A percentile compares a stretch with the other conserved stretches of the same genome.
These are phyloP conservation scores for Diaporthe caulivora DNA, from an alignment of 2,329 filamentous ascomycete genomes.

Conservation along the genomic window DNA sequence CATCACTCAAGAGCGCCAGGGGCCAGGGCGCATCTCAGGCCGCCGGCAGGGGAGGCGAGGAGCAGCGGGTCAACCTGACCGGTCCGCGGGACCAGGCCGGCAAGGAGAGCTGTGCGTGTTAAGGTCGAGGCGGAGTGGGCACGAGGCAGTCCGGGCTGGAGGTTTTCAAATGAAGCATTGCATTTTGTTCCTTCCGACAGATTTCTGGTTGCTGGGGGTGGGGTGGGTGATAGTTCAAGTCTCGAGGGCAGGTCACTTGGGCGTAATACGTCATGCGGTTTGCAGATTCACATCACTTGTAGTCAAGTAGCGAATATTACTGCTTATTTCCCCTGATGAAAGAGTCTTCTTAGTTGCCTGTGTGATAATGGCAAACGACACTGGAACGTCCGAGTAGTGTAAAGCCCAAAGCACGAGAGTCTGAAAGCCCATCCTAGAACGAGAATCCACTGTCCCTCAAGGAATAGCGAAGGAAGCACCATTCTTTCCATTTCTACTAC, in stretches of 20 bases:
- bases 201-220: slow-evolving; percentile 9
- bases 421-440: too few species aligned
- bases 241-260: slow-evolving; percentile 39
- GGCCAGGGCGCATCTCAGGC: slow-evolving; percentile 73
- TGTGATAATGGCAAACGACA: too few species aligned
- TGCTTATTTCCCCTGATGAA: slow-evolving; percentile 21
- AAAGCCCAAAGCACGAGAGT: too few species aligned
- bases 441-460: too few species aligned
- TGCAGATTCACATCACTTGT: slow-evolving; percentile 23
- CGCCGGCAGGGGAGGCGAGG: slow-evolving; percentile 71
- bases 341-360: neutral
- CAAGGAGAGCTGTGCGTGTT: slow-evolving; percentile 95
- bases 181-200: slow-evolving; percentile 31
- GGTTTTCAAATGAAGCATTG: slow-evolving; percentile 34
- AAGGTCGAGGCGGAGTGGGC: slow-evolving; percentile 41
- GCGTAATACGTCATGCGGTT: slow-evolving; percentile 35
- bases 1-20: slow-evolving; percentile 89
- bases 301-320: slow-evolving; percentile 38
- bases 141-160: slow-evolving; percentile 36
- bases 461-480: too few species aligned
- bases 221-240: slow-evolving; percentile 17
- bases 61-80: slow-evolving; percentile 86
- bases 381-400: too few species aligned
- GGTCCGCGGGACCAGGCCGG: slow-evolving; percentile 79
- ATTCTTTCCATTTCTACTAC: too few species aligned